Base-by-base conservation (phyloP, 129 eudicot genomes). In the Arctium minus region DNA sequence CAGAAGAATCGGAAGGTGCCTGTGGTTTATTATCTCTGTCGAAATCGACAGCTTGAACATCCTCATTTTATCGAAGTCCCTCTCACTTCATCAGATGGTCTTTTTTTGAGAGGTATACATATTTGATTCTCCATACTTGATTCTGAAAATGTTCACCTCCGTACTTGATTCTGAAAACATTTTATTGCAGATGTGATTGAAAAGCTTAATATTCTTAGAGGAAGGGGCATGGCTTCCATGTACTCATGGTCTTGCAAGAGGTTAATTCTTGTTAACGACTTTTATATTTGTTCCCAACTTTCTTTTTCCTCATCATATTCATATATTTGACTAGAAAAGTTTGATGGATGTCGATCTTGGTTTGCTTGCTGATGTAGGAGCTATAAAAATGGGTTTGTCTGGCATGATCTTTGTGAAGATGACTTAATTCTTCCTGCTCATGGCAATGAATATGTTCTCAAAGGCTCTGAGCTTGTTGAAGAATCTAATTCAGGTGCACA, bases 221-320 rank as follows among this genome's bases (percentile, higher is more conserved):
- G 99, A 62, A 86, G 98, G 73, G 99, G 99, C 44, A 96, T 96
- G 99, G 92, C 99, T 80, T 93, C 98, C 13, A 83, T 86, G 88
- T 96, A 96, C 62, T 90, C 99, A 1, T 96, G 99, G 99, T 96
- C 99, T 73, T 96, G 99, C 95, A 96, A 96, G 89, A 96, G 99
- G 99, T 96, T 79, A 85, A 75, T 71, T 75, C 37, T 27, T 10
- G 27, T 39, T 17, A 15, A 60, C 62, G 22, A 56, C 22, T 29
- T 31, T 6, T 29, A 42, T 8, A 3, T 50, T 73, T 39, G 27
- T 17, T 82, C n/a, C 31, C 7, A 36, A 0, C 67, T 79, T 2
- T 74, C 4, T 4, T 32, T n/a, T 5, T 22, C 30, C 3, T 8
- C 39, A 60, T 72, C 30, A 62, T 38, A 68, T 5, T 76, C 69